Percentiles rank a stretch among this genome's conserved stretches.
Conservation (phyloP, 768 basidiomycete species). For the Pleurotus giganteus region DNA sequence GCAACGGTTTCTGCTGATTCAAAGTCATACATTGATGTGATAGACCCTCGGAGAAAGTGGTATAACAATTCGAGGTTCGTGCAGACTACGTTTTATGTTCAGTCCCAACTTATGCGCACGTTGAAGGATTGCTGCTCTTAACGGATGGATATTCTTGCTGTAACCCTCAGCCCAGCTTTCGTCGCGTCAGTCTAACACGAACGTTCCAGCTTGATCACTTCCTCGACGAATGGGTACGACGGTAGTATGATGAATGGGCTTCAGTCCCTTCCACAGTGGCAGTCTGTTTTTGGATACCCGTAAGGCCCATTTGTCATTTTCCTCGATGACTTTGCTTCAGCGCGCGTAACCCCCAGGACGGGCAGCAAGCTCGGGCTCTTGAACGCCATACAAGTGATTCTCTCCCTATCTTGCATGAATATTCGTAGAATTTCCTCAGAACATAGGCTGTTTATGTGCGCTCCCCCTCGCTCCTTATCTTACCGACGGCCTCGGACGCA, state of each 20-base stretch:
- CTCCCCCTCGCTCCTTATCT: constrained; percentile 63
- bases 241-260: constrained; percentile 13
- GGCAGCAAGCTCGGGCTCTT: constrained; percentile 5
- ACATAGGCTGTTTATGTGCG: constrained; percentile 58
- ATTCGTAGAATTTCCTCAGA: constrained; percentile 29
- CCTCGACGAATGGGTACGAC: constrained; percentile 5
- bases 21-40: constrained; percentile 46
- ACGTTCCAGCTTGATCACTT: constrained; percentile 1
- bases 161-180: neutral
- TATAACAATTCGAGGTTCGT: constrained; percentile 68
- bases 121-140: neutral
- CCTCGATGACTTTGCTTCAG: neutral
- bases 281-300: constrained; percentile 5
- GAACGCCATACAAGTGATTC: neutral
- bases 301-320: neutral
- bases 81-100: constrained; percentile 22
- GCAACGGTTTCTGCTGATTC: constrained; percentile 29
- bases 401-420: neutral
- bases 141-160: constrained; percentile 7
- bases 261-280: constrained; percentile 7
- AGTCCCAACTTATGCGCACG: neutral
- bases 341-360: neutral
- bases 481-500: constrained; percentile 61
- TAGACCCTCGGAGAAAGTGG: constrained; percentile 69
- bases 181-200: neutral